Evolutionary conservation across 2,329 filamentous ascomycete genomes (phyloP).

Genomic region (Sporothrix luriei): DNA sequence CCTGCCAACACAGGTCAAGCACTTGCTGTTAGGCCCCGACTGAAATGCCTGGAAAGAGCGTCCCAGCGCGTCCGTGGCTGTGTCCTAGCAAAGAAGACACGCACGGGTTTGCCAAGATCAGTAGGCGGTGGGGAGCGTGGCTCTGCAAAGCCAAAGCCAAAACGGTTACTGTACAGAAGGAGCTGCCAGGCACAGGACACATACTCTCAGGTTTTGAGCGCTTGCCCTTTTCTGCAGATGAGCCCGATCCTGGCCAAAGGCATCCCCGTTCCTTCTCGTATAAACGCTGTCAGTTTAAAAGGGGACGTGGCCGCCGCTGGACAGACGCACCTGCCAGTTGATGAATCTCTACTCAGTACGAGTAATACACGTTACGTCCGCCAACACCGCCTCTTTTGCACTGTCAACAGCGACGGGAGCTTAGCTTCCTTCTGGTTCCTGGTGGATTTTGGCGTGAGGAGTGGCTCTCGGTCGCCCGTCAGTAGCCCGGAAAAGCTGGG

Average conservation of each 20-base stretch:
- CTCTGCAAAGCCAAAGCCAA: conserved; percentile 10
- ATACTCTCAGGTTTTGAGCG: too few species aligned
- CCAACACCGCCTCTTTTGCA: neutral
- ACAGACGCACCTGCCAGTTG: neutral
- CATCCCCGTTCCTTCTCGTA: too few species aligned
- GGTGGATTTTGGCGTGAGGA: too few species aligned
- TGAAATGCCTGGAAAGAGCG: neutral
- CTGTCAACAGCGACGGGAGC: neutral
- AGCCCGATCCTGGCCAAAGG: too few species aligned
- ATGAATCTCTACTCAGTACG: neutral
- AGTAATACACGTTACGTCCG: neutral
- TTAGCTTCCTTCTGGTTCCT: conserved; percentile 9
- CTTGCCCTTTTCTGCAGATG: too few species aligned
- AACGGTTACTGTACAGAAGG: conserved; percentile 17
- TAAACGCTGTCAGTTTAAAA: neutral
- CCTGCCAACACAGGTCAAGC: neutral
- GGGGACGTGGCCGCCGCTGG: neutral
- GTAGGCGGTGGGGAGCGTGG: neutral
- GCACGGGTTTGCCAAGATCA: conserved; percentile 17
- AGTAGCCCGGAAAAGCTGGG: conserved; percentile 35
- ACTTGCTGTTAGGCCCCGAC: neutral
- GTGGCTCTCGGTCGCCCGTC: conserved; percentile 13
- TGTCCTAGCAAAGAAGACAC: neutral
- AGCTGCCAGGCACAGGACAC: conserved; percentile 6
- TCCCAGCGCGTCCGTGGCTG: neutral